These are phyloP conservation scores for Sclerotinia minor DNA, from an alignment of 2,329 filamentous ascomycete genomes.

Conservation along the genomic window DNA sequence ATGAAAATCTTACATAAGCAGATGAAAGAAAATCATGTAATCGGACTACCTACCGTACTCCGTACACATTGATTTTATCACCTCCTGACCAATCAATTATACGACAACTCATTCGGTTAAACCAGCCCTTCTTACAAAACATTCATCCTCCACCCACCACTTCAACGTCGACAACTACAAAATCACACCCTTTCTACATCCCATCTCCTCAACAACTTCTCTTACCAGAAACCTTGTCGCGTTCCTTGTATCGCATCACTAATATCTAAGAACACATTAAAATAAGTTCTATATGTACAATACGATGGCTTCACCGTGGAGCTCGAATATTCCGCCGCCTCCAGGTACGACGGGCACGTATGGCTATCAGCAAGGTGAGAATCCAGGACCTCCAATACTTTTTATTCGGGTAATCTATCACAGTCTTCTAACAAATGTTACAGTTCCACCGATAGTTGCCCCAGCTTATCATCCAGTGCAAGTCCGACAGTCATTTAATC, in stretches of 20 bases:
- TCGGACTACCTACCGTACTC: neutral
- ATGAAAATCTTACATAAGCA: neutral
- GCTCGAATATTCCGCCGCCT: constrained; percentile 41
- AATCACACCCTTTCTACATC: constrained; percentile 6
- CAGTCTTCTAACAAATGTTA: neutral
- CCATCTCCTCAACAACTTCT: neutral
- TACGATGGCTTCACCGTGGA: constrained; percentile 41
- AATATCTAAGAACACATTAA: constrained; percentile 31
- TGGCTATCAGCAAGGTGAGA: constrained; percentile 39
- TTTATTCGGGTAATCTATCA: neutral
- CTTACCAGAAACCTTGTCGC: constrained; percentile 17
- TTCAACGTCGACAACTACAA: neutral
- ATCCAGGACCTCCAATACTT: neutral
- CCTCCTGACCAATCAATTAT: constrained; percentile 3
- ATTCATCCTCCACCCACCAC: neutral
- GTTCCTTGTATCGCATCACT: constrained; percentile 33
- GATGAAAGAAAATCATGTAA: neutral
- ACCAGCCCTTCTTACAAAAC: constrained; percentile 14
- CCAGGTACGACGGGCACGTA: constrained; percentile 45
- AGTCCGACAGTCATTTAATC: constrained; percentile 44
- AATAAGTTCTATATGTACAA: constrained; percentile 34
- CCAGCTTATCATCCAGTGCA: constrained; percentile 49
- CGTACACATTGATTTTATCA: neutral
- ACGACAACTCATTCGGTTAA: constrained; percentile 19
- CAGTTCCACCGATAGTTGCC: constrained; percentile 43